phyloP scores from a whole-genome alignment of 192 early-diverging fungal genomes.

The Diversispora epigaea region DNA sequence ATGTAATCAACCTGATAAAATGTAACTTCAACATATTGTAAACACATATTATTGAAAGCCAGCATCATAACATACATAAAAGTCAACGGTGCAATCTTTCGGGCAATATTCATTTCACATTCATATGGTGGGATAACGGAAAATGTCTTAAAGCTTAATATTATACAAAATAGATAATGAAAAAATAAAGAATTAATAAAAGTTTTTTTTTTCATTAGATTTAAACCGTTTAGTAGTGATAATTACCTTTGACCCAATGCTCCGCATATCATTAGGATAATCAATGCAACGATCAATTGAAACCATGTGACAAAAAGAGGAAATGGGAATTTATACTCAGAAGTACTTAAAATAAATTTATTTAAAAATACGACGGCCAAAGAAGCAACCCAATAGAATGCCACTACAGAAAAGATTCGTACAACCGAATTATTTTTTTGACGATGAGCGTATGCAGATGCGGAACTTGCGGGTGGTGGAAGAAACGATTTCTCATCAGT shows the following conservation, averaged over 20 bases:
- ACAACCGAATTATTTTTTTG: constrained; percentile 40
- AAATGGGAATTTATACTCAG: constrained; percentile 64
- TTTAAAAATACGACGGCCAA: constrained; percentile 67
- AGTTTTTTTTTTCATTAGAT: constrained; percentile 3
- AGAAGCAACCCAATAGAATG: constrained; percentile 63
- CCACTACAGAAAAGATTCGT: constrained; percentile 52
- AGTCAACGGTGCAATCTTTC: constrained; percentile 56
- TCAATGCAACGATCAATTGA: constrained; percentile 59
- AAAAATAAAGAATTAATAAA: not conserved
- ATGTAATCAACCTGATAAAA: constrained; percentile 56
- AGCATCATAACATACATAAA: constrained; percentile 68
- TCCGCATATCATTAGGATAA: constrained; percentile 54
- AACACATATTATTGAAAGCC: constrained; percentile 64
- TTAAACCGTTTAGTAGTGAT: not conserved
- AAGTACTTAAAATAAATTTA: constrained; percentile 61
- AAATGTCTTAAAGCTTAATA: constrained; percentile 44
- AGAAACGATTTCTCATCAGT: constrained; percentile 43
- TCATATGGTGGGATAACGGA: constrained; percentile 66
- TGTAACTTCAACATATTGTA: constrained; percentile 65
- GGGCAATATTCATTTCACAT: constrained; percentile 53
- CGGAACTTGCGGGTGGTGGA: constrained; percentile 38
- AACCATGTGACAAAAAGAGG: constrained; percentile 69
- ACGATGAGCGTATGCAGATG: constrained; percentile 18
- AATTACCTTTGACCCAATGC: constrained; percentile 55
- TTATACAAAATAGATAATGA: too few species aligned